Conservation (phyloP, 2,329 filamentous ascomycete species). For the Fusarium heterosporum region DNA sequence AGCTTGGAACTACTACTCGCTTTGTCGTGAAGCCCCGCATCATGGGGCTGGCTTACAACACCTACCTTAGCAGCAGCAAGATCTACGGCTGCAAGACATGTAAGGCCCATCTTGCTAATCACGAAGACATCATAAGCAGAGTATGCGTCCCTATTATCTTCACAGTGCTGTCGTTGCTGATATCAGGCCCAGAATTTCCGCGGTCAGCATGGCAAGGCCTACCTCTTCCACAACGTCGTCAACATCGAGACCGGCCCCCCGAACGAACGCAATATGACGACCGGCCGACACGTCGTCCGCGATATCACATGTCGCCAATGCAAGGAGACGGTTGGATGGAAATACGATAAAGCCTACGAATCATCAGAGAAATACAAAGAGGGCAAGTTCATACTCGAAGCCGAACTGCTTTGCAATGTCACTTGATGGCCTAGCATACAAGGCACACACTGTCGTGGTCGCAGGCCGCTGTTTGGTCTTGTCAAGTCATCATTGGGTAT, state of each 20-base stretch:
- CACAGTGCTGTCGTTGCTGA: conserved; percentile 12
- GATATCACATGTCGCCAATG: conserved; percentile 94
- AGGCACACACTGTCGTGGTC: background rate
- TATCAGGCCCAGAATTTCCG: conserved; percentile 82
- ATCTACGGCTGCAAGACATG: conserved; percentile 95
- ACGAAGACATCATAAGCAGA: conserved; percentile 94
- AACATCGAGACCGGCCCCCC: conserved; percentile 87
- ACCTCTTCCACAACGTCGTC: conserved; percentile 93
- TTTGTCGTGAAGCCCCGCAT: conserved; percentile 36
- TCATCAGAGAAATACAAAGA: conserved; percentile 96
- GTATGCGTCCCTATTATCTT: conserved; percentile 64
- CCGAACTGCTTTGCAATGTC: conserved; percentile 87
- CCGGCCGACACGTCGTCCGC: conserved; percentile 90
- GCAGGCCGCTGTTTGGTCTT: conserved; percentile 7
- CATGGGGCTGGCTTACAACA: conserved; percentile 93
- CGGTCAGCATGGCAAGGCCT: conserved; percentile 97
- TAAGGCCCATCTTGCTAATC: conserved; percentile 94
- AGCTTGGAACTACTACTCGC: background rate
- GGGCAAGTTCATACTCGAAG: conserved; percentile 96
- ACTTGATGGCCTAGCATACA: conserved; percentile 53
- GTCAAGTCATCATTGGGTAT: conserved; percentile 32
- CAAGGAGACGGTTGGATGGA: conserved; percentile 95
- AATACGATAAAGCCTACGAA: conserved; percentile 98
- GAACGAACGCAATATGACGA: conserved; percentile 98
- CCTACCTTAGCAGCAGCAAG: conserved; percentile 85